Evolutionary conservation across 2,329 filamentous ascomycete genomes (phyloP).

Genomic region (Thielaviopsis euricoi): DNA sequence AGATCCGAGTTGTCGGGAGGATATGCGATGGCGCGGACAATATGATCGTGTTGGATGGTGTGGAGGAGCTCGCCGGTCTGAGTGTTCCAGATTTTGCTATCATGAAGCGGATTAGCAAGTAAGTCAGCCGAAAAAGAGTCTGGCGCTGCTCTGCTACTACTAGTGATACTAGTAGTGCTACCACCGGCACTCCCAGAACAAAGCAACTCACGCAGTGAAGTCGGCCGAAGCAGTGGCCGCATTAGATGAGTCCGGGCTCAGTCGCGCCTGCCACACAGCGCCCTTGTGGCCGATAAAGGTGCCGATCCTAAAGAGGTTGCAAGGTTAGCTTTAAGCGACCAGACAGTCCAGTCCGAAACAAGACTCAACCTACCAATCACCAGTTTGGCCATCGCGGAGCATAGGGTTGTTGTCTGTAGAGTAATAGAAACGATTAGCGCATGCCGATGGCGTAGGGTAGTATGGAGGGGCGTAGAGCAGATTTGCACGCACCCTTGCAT

Average conservation of each 20-base stretch:
- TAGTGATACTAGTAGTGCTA: too few relatives aligned
- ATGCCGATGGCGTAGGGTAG: too few relatives aligned
- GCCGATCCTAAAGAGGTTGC: conserved; percentile 66
- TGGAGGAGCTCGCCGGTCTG: conserved; percentile 80
- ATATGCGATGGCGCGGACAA: conserved; percentile 86
- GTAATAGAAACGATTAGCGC: conserved; percentile 9
- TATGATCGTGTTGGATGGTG: conserved; percentile 82
- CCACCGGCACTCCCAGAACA: too few relatives aligned
- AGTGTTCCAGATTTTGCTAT: conserved; percentile 90
- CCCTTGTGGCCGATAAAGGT: conserved; percentile 98
- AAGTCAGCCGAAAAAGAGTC: background rate
- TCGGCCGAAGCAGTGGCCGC: conserved; percentile 91
- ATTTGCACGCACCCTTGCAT: conserved; percentile 60
- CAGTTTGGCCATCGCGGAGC: conserved; percentile 89
- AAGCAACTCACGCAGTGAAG: conserved; percentile 64
- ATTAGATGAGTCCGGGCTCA: conserved; percentile 73
- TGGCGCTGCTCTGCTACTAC: too few relatives aligned
- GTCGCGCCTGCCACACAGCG: conserved; percentile 86
- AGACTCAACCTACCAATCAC: conserved; percentile 55
- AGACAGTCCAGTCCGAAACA: background rate
- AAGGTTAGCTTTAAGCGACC: conserved; percentile 29
- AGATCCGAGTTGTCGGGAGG: conserved; percentile 67
- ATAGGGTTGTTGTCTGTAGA: conserved; percentile 82
- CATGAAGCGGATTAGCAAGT: conserved; percentile 17
- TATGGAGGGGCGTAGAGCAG: too few relatives aligned